phyloP scores from a whole-genome alignment of 331 rosid species.

The Quercus lobata region DNA sequence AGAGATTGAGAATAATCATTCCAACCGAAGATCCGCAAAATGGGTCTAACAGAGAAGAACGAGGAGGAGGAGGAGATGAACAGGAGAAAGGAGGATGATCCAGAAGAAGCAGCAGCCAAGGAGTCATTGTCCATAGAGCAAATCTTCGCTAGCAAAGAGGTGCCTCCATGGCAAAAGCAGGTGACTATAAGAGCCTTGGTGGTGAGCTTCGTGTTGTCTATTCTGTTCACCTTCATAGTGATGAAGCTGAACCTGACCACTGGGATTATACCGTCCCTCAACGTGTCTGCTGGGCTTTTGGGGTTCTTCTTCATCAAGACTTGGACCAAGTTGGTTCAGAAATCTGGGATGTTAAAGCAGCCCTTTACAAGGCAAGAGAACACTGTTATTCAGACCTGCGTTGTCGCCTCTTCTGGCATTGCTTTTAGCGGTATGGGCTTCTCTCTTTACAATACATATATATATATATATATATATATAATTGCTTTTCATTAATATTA shows the following conservation, averaged over 20 bases:
- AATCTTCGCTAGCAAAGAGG: constrained; percentile 25
- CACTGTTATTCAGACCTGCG: constrained; percentile 60
- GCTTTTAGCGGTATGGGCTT: constrained; percentile 44
- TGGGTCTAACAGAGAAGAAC: too few species aligned
- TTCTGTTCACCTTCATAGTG: constrained; percentile 49
- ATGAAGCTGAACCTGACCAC: constrained; percentile 59
- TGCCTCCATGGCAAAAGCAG: constrained; percentile 46
- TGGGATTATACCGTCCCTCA: constrained; percentile 51
- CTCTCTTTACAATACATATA: too few species aligned
- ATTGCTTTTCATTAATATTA: too few species aligned
- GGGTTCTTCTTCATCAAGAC: constrained; percentile 55
- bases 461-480: too few species aligned
- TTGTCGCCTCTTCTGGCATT: constrained; percentile 51
- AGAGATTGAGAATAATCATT: too few species aligned
- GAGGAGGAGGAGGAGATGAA: too few species aligned
- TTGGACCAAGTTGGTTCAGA: constrained; percentile 38
- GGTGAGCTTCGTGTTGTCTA: constrained; percentile 37
- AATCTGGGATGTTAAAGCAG: constrained; percentile 27
- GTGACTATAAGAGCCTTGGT: constrained; percentile 36
- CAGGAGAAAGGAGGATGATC: too few species aligned
- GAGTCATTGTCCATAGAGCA: constrained; percentile 31
- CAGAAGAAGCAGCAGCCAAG: background rate
- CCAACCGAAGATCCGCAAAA: too few species aligned
- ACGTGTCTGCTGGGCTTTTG: constrained; percentile 49
- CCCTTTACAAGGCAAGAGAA: constrained; percentile 65